Evolutionary conservation across 148 eudicot species (phyloP), one percentile per base, ranked within the genome.

Genomic region (Heliamphora exappendiculata): DNA sequence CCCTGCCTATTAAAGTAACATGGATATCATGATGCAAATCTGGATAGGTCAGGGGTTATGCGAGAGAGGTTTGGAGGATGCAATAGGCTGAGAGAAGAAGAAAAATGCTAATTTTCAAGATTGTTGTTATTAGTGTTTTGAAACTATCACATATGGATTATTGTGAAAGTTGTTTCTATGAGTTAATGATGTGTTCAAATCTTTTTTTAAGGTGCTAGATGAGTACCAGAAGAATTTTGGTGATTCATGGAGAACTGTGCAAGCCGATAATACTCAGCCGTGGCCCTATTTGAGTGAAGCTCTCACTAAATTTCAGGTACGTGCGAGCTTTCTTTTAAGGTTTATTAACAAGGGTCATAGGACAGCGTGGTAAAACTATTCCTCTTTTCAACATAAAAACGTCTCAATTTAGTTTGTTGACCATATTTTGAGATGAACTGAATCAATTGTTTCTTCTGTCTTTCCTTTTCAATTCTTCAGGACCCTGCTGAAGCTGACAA

Each of bases 401-500:
- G 10, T n/a, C n/a, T 59, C 36, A 28, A 5, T 73, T 79, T 5
- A 66, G 67, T 19, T 73, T 75, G 13, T 62, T 76, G 68, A 1
- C 39, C 31, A 31, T 4, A 3, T 31, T 11, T 29, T 47, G 53
- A 33, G 55, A 51, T 39, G 12, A 74, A 60, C 31, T 42, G 74
- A 74, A 65, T 33, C 26, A 41, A 26, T 33, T 44, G 49, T 6
- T 66, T 19, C 41, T 54, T n/a, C 29, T 34, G 14, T 31, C n/a
- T n/a, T n/a, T n/a, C 2, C 55, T 51, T 20, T 45, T 16, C 42
- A 9, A 73, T 74, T 74, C 3, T 75, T 57, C 84, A 95, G 98
- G 98, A 95, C 60, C 95, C 98, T 80, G 97, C 93, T 74, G 95
- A 90, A 85, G 97, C 97, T 57, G 97, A 94, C 84, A 94, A 90